A percentile compares a stretch with the other conserved stretches of the same genome.
Evolutionary conservation across 495 filamentous ascomycete genomes (phyloP).

Genomic region (Lentithecium fluviatile): DNA sequence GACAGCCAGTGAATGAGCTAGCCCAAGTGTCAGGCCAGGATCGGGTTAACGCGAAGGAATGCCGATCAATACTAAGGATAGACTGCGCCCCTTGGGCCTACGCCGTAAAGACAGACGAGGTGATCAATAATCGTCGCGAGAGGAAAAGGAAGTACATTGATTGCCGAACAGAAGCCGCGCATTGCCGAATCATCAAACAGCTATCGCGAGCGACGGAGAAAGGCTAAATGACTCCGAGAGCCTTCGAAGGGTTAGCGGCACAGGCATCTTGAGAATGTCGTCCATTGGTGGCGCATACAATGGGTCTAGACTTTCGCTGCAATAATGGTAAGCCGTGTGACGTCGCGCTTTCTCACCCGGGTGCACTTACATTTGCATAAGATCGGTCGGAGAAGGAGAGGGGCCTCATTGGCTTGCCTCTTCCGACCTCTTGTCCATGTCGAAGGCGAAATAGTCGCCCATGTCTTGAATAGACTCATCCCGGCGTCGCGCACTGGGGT

Average conservation of each 20-base stretch:
- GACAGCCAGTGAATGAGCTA: background rate
- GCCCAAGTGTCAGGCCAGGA: background rate
- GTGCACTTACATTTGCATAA: conserved; percentile 25
- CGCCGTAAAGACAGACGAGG: background rate
- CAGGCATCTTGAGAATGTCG: conserved; percentile 4
- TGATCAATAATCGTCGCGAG: background rate
- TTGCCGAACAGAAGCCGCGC: background rate
- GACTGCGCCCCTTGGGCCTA: background rate
- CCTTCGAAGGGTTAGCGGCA: conserved; percentile 21
- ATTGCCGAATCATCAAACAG: background rate
- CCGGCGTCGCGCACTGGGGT: conserved; percentile 1
- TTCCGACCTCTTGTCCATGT: conserved; percentile 5
- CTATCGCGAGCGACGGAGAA: background rate
- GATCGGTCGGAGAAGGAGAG: background rate
- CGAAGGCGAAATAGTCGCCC: conserved; percentile 25
- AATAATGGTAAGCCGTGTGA: background rate
- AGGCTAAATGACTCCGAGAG: conserved; percentile 17
- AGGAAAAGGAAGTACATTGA: background rate
- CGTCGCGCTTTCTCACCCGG: background rate
- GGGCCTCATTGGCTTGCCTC: background rate
- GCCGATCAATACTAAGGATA: background rate
- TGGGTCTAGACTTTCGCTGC: conserved; percentile 32
- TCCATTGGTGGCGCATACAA: conserved; percentile 22
- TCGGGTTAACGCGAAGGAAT: background rate
- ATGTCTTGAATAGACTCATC: conserved; percentile 22